A percentile compares a stretch with the other conserved stretches of the same genome.
These are phyloP conservation scores for Galeopsis tetrahit DNA, from an alignment of 257 asterid species.

Conservation along the genomic window DNA sequence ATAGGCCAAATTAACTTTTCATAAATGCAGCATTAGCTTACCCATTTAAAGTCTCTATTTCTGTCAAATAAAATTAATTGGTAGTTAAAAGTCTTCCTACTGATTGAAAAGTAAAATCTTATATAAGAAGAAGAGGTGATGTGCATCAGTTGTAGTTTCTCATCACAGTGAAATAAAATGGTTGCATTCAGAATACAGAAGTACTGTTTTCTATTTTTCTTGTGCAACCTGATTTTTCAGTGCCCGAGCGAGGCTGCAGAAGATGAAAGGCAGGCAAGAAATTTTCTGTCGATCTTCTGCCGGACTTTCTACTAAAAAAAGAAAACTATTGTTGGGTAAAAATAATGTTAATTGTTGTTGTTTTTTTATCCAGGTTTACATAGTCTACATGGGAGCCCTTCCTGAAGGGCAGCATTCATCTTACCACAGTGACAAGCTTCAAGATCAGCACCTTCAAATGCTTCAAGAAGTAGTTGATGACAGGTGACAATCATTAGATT, in stretches of 20 bases:
- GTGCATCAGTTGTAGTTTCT: constrained; percentile 23
- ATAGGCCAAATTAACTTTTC: constrained; percentile 8
- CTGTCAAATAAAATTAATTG: constrained; percentile 11
- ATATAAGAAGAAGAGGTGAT: constrained; percentile 22
- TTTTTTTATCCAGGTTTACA: constrained; percentile 27
- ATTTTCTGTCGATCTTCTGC: not conserved
- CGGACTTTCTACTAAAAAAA: not conserved
- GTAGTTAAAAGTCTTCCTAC: constrained; percentile 2
- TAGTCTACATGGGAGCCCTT: constrained; percentile 39
- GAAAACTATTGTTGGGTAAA: not conserved
- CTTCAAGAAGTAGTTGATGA: constrained; percentile 34
- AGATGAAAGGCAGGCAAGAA: constrained; percentile 36
- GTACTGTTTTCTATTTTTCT: constrained; percentile 20
- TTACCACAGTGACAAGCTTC: constrained; percentile 27
- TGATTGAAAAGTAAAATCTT: constrained; percentile 10
- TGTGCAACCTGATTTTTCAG: constrained; percentile 29
- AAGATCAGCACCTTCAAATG: constrained; percentile 36
- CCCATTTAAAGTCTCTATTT: not conserved
- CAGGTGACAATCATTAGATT: constrained; percentile 14
- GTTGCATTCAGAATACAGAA: not conserved
- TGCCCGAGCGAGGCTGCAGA: constrained; percentile 26
- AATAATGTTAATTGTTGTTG: not conserved
- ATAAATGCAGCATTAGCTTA: not conserved
- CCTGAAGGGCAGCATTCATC: constrained; percentile 22
- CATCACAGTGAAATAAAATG: constrained; percentile 21